These are phyloP conservation scores for Collybia nuda DNA, from an alignment of 768 basidiomycete genomes.

Conservation along the genomic window DNA sequence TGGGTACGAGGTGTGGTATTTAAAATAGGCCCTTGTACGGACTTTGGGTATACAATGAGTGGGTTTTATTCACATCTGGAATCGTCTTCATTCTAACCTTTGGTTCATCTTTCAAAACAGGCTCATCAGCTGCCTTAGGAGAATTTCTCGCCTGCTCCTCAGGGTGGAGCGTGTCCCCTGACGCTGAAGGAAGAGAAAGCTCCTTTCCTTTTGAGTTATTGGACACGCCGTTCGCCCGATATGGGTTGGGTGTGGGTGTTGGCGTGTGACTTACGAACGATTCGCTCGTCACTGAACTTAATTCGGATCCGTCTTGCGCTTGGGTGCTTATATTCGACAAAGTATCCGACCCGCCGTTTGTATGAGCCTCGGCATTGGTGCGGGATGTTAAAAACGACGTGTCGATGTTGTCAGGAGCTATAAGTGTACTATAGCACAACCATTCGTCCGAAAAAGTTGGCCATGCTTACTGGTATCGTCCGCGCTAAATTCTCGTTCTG, in stretches of 20 bases:
- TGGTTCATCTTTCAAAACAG: too few species aligned
- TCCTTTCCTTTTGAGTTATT: not conserved
- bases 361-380: not conserved
- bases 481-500: not conserved
- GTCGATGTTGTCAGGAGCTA: not conserved
- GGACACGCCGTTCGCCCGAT: not conserved
- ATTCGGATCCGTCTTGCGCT: conserved; percentile 10
- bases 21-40: conserved; percentile 7
- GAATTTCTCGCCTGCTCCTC: not conserved
- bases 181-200: not conserved
- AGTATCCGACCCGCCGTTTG: not conserved
- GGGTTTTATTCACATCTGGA: conserved; percentile 2
- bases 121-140: not conserved
- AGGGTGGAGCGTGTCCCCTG: not conserved
- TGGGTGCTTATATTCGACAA: conserved; percentile 12
- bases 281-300: conserved; percentile 1
- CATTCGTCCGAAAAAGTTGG: too few species aligned
- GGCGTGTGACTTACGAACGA: not conserved
- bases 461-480: too few species aligned
- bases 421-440: too few species aligned
- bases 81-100: not conserved
- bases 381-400: conserved; percentile 5
- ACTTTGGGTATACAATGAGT: not conserved
- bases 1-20: conserved; percentile 15
- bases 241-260: not conserved